These are phyloP conservation scores for Magnolia officinalis DNA, from an alignment of 164 flowering plant species.

Conservation along the genomic window DNA sequence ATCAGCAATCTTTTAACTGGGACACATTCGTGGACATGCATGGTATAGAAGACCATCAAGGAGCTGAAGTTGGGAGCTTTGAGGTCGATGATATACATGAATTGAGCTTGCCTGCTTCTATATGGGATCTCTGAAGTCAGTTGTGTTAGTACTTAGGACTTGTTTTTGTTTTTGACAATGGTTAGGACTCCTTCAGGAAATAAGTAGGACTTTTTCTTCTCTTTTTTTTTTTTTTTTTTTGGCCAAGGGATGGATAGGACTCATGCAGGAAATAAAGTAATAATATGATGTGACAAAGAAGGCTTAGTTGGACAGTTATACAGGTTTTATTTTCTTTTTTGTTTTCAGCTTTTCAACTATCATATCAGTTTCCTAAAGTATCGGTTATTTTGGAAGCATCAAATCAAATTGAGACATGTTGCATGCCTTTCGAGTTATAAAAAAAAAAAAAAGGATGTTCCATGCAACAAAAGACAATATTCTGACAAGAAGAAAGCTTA, in stretches of 20 bases:
- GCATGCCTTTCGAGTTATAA: neutral
- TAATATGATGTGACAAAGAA: no score
- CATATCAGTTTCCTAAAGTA: no score
- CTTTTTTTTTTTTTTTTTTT: neutral
- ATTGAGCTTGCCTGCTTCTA: constrained; percentile 37
- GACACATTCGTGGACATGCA: constrained; percentile 58
- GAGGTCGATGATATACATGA: constrained; percentile 44
- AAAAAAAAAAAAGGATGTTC: neutral
- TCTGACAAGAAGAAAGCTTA: neutral
- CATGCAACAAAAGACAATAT: neutral
- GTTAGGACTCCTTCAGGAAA: no score
- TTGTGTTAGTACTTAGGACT: constrained; percentile 4
- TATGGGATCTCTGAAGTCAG: constrained; percentile 14
- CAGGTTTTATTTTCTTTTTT: no score
- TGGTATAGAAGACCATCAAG: constrained; percentile 32
- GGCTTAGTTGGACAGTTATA: no score
- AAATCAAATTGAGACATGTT: no score
- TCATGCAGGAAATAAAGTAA: no score
- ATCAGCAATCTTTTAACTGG: constrained; percentile 55
- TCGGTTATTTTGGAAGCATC: no score
- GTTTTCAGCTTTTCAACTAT: no score
- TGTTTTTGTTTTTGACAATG: neutral
- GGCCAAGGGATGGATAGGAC: no score
- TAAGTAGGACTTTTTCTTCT: neutral
- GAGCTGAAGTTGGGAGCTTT: constrained; percentile 21